Evolutionary conservation across 495 filamentous ascomycete genomes (phyloP).

Genomic region (Lepidopterella palustris): DNA sequence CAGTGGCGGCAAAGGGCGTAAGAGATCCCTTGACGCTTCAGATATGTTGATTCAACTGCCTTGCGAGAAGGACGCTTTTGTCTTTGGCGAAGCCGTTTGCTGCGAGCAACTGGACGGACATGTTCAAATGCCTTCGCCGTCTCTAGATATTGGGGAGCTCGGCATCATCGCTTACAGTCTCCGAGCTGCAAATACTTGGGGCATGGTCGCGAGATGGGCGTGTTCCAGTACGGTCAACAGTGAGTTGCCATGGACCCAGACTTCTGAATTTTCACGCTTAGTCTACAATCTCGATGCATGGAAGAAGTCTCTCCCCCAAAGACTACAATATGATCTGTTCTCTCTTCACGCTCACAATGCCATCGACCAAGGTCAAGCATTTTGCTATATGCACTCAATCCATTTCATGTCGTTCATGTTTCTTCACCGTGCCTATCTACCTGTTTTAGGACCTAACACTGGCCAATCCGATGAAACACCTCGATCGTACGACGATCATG

Average conservation of each 20-base stretch:
- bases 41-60: constrained; percentile 31
- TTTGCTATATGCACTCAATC: constrained; percentile 31
- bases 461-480: constrained; percentile 16
- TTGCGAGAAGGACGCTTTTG: constrained; percentile 28
- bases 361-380: constrained; percentile 30
- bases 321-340: constrained; percentile 28
- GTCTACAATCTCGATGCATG: constrained; percentile 21
- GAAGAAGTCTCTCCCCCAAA: constrained; percentile 18
- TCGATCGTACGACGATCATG: constrained; percentile 18
- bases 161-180: constrained; percentile 32
- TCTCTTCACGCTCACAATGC: constrained; percentile 29
- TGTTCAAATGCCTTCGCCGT: constrained; percentile 13
- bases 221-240: constrained; percentile 22
- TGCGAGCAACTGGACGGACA: constrained; percentile 22
- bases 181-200: constrained; percentile 32
- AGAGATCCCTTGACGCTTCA: constrained; percentile 16
- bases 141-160: constrained; percentile 17
- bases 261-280: constrained; percentile 23
- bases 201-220: constrained; percentile 30
- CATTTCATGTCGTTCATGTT: constrained; percentile 32
- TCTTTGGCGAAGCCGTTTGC: constrained; percentile 30
- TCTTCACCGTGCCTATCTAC: constrained; percentile 29
- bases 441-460: constrained; percentile 26
- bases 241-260: constrained; percentile 24
- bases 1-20: constrained; percentile 31